A percentile compares a stretch with the other conserved stretches of the same genome.
Conservation (phyloP, 1,284 basidiomycete species). For the Chondrostereum purpureum region DNA sequence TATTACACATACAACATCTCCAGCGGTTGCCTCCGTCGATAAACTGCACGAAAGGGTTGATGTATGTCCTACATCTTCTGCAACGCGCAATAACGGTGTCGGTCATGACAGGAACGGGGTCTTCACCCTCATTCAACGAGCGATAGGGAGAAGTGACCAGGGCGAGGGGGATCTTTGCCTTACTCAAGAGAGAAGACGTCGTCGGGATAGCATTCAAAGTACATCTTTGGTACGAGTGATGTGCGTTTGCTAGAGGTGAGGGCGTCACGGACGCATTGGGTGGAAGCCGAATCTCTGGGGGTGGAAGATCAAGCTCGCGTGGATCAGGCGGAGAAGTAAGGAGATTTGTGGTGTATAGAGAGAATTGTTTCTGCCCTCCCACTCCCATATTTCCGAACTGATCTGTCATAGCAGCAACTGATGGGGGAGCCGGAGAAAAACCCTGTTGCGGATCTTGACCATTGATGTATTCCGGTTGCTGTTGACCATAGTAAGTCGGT, state of each 20-base stretch:
- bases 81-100: conserved; percentile 98
- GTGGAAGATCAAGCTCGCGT: conserved; percentile 70
- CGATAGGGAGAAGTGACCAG: conserved; percentile 92
- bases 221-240: conserved; percentile 88
- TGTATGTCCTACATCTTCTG: conserved; percentile 95
- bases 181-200: conserved; percentile 85
- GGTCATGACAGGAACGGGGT: conserved; percentile 80
- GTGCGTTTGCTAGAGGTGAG: conserved; percentile 78
- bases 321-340: conserved; percentile 89
- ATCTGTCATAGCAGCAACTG: conserved; percentile 53
- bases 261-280: conserved; percentile 77
- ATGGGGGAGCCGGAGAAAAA: conserved; percentile 47
- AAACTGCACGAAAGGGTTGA: conserved; percentile 98
- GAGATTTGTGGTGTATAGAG: conserved; percentile 80
- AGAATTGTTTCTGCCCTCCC: conserved; percentile 61
- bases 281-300: conserved; percentile 87
- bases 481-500: conserved; percentile 42
- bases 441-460: conserved; percentile 24
- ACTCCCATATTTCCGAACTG: conserved; percentile 89
- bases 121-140: conserved; percentile 69
- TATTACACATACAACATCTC: conserved; percentile 99
- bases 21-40: conserved; percentile 97
- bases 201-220: conserved; percentile 93
- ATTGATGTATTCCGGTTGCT: conserved; percentile 52
- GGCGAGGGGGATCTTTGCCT: conserved; percentile 91